Evolutionary conservation across 768 basidiomycete species (phyloP).

Genomic region (Boletus fagicola): DNA sequence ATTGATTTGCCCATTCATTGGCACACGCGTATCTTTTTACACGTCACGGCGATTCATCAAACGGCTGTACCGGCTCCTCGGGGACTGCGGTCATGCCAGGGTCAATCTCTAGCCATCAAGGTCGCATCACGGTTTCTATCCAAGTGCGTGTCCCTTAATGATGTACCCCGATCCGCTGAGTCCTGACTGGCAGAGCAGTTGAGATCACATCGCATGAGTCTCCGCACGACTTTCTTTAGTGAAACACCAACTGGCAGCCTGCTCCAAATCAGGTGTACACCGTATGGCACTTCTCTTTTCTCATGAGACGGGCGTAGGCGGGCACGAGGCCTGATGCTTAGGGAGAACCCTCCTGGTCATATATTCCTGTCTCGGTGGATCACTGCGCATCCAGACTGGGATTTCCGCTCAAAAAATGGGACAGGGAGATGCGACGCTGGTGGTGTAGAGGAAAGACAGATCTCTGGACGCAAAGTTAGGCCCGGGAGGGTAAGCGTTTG

Average conservation of each 20-base stretch:
- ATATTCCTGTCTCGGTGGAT: not conserved
- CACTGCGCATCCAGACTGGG: not conserved
- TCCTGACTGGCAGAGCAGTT: constrained; percentile 1
- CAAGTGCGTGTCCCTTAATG: constrained; percentile 9
- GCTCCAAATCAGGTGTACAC: constrained; percentile 4
- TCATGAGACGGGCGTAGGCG: constrained; percentile 1
- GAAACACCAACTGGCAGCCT: constrained; percentile 11
- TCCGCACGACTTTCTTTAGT: constrained; percentile 9
- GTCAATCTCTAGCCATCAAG: constrained; percentile 32
- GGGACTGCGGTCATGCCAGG: constrained; percentile 32
- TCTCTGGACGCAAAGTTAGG: too few species aligned
- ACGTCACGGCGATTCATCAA: constrained; percentile 39
- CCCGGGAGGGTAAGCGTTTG: not conserved
- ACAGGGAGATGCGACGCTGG: not conserved
- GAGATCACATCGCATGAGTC: not conserved
- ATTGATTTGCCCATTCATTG: constrained; percentile 21
- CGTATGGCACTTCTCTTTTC: constrained; percentile 9
- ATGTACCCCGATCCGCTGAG: constrained; percentile 12
- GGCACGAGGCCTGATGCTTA: constrained; percentile 4
- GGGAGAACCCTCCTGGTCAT: constrained; percentile 1
- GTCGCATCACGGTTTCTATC: constrained; percentile 34
- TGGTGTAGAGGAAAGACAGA: not conserved
- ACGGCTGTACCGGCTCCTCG: constrained; percentile 38
- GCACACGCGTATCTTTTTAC: constrained; percentile 37
- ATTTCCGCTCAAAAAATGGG: not conserved